Base-by-base conservation (phyloP, 768 basidiomycete species). In the Fistulinella prunicolor region DNA sequence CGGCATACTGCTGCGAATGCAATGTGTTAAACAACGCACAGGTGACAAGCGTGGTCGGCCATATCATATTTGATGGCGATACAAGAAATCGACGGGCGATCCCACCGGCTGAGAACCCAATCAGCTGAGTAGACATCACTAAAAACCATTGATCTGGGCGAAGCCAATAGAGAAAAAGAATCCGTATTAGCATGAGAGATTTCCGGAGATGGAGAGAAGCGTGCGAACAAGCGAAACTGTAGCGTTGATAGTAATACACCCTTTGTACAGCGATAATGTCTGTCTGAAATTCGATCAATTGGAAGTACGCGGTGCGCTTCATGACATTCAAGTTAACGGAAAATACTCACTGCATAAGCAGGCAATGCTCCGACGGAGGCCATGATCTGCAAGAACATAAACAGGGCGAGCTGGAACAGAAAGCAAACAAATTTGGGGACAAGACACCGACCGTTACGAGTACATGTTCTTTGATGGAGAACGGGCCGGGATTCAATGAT, bases 81-180 rank as follows among this genome's bases (percentile, higher is more conserved):
- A 72, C 89, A 30, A 91, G 76, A 75, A 90, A 90, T 10, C 89
- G 82, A 24, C 85, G 80, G 6, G 78, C 76, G 30, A 87, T 68
- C 13, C 88, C 87, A 37, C 89, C 89, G 46, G 90, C 81, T 4
- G 87, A 89, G 72, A 91, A 91, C 12, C 90, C 88, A 45, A 90
- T 88, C 46, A 89, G 69, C 58, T 86, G 83, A 1, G 83, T 82
- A 24, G 80, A 83, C 69, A 89, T 80, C 21, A 90, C 84, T 19
- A 89, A 68, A 65, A 89, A 79, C 83, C 87, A 86, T 69, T 88
- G 85, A 64, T 89, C 86, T 78, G 53, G 48, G 34, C 7, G 32
- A 5, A 34, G 7, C 6, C 28, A 28, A 12, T 6, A 28, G 28
- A 12, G 28, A 28, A 12, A 28, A 28, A 12, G 28, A 28, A 28